Conservation (phyloP, 495 filamentous ascomycete species). For the Filosporella fistucella region DNA sequence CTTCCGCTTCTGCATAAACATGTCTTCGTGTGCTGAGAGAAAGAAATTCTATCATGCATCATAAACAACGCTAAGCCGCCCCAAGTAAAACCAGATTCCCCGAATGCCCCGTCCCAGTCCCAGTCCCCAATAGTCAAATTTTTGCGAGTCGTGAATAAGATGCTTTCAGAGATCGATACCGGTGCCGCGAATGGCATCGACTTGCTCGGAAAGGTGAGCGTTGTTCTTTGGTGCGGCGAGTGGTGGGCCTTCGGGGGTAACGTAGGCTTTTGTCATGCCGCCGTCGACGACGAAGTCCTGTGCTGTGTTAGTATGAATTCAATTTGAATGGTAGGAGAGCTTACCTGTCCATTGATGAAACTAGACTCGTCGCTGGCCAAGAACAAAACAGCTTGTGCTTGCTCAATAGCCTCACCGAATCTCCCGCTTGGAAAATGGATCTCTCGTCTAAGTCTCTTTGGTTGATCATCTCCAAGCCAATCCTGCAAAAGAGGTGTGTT, state of each 20-base stretch:
- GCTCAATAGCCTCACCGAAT: slow-evolving; percentile 94
- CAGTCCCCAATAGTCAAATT: not conserved
- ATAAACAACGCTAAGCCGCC: slow-evolving; percentile 5
- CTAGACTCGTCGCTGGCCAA: slow-evolving; percentile 90
- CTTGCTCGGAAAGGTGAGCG: slow-evolving; percentile 30
- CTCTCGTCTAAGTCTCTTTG: slow-evolving; percentile 81
- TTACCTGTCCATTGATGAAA: slow-evolving; percentile 74
- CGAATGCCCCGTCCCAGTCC: not conserved
- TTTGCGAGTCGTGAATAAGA: not conserved
- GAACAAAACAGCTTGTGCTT: slow-evolving; percentile 91
- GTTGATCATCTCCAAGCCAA: slow-evolving; percentile 86
- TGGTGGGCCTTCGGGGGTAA: slow-evolving; percentile 82
- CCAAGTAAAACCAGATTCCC: too few relatives aligned
- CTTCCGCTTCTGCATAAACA: not conserved
- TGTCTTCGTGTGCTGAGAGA: not conserved
- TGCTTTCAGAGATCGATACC: slow-evolving; percentile 14
- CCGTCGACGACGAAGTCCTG: slow-evolving; percentile 95
- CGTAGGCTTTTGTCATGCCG: slow-evolving; percentile 93
- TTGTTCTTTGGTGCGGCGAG: slow-evolving; percentile 69
- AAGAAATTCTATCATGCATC: not conserved
- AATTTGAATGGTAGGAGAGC: not conserved
- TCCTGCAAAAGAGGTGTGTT: slow-evolving; percentile 88
- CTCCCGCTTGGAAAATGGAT: slow-evolving; percentile 93
- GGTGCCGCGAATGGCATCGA: slow-evolving; percentile 26
- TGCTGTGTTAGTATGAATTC: slow-evolving; percentile 3